Base-by-base conservation (phyloP, 2,329 filamentous ascomycete species). In the Epichloe sibirici region DNA sequence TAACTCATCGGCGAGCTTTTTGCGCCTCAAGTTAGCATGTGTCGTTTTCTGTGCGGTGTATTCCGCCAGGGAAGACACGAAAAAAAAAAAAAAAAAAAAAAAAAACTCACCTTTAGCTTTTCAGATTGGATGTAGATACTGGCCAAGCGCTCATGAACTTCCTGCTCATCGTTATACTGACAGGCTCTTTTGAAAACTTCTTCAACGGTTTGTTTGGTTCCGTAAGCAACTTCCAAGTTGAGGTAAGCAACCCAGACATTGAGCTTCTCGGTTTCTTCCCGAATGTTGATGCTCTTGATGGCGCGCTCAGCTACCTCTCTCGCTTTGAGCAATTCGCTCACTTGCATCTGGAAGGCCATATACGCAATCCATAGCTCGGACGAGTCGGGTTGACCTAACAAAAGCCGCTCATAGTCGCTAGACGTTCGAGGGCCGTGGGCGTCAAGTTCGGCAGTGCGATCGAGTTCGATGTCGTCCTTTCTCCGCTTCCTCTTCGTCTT, bases 261-360 rank as follows among this genome's bases (percentile, higher is more conserved):
- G 61, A 95, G 74, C 71, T 96, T 96, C 70, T 96, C 93, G 3
- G 84, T 82, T 66, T 95, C 87, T 66, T 96, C 90, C 28, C 88
- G 82, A 56, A 94, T 88, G 68, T 88, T 87, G 72, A 98, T 97
- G 15, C 86, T 94, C 64, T 85, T 84, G 57, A 97, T 79, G 17
- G 93, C 93, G 56, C 93, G 86, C 70, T 96, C 87, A 2, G 89
- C 90, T 54, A 96, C 85, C 58, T 91, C 86, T 48, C 91, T 83
- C 12, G 93, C 90, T 69, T 90, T 93, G 56, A 85, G 82, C 21
- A 94, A 76, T 69, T 98, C 93, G 64, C 88, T 88, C 50, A 95
- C 80, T 65, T 95, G 86, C 68, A 96, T 84, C 70, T 97, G 89
- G 78, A 95, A 95, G n/a, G 90, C 90, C 89, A 98, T 97, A 72